Conservation (phyloP, 495 filamentous ascomycete species). For the Aspergillus ostianus region DNA sequence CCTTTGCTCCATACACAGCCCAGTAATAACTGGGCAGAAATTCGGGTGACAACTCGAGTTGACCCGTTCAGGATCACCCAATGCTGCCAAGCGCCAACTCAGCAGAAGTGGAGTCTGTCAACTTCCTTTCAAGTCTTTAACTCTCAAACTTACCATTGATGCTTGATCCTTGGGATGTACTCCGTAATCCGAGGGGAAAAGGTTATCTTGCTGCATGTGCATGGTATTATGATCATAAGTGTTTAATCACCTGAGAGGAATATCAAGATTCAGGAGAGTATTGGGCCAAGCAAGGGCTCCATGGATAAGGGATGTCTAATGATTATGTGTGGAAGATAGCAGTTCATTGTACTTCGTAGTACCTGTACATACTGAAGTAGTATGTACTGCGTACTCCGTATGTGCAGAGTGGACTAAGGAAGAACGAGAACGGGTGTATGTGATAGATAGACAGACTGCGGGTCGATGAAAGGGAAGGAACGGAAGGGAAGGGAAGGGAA, state of each 20-base stretch:
- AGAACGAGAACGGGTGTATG: neutral
- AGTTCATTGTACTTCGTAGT: no score
- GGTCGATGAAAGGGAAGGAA: neutral
- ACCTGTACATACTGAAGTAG: no score
- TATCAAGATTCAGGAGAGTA: no score
- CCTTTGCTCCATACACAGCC: conserved; percentile 4
- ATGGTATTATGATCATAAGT: no score
- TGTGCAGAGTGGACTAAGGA: neutral
- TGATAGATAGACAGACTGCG: neutral
- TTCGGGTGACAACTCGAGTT: neutral
- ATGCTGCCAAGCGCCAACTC: conserved; percentile 23
- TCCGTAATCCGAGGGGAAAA: neutral
- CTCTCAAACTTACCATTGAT: conserved; percentile 11
- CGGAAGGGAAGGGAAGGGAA: neutral
- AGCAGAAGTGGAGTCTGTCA: conserved; percentile 18
- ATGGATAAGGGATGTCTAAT: no score
- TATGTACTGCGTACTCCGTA: no score
- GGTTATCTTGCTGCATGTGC: neutral
- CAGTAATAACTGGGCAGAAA: conserved; percentile 16
- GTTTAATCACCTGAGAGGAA: no score
- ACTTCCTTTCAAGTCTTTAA: neutral
- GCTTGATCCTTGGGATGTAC: conserved; percentile 3
- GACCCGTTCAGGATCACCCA: conserved; percentile 12
- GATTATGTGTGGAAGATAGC: no score
- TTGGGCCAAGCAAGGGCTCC: no score